These are phyloP conservation scores for Globisporangium nagaii DNA, from an alignment of 352 stramenopile species.

Conservation along the genomic window DNA sequence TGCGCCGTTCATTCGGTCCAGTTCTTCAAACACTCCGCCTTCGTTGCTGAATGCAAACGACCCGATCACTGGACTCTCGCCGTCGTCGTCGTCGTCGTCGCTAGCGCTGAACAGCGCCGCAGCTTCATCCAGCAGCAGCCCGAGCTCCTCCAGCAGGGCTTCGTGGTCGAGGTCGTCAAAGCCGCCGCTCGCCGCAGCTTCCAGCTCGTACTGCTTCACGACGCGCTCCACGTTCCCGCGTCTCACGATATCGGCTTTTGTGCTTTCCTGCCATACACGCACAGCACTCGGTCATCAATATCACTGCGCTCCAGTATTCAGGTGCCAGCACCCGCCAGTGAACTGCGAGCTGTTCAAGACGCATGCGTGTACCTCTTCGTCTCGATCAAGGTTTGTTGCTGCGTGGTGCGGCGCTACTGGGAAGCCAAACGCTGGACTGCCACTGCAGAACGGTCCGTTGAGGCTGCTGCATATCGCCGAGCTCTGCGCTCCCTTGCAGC, in stretches of 20 bases:
- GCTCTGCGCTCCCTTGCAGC: neutral
- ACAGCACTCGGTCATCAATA: too few relatives aligned
- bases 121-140: slow-evolving; percentile 48
- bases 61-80: slow-evolving; percentile 38
- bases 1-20: slow-evolving; percentile 66
- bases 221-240: slow-evolving; percentile 49
- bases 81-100: slow-evolving; percentile 21
- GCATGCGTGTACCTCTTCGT: slow-evolving; percentile 23
- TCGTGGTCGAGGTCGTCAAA: slow-evolving; percentile 18
- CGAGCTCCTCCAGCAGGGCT: slow-evolving; percentile 37
- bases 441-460: slow-evolving; percentile 62
- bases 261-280: slow-evolving; percentile 15
- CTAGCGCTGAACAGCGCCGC: slow-evolving; percentile 31
- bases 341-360: too few relatives aligned
- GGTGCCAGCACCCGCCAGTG: too few relatives aligned
- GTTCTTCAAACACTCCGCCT: slow-evolving; percentile 48
- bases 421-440: slow-evolving; percentile 18
- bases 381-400: slow-evolving; percentile 29
- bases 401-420: slow-evolving; percentile 31
- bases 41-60: slow-evolving; percentile 59
- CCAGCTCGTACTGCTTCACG: slow-evolving; percentile 62
- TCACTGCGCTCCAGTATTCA: too few relatives aligned
- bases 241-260: slow-evolving; percentile 25
- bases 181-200: slow-evolving; percentile 18
- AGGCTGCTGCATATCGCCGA: slow-evolving; percentile 45